Evolutionary conservation across 345 rosid species (phyloP).

Genomic region (Jatropha curcas): DNA sequence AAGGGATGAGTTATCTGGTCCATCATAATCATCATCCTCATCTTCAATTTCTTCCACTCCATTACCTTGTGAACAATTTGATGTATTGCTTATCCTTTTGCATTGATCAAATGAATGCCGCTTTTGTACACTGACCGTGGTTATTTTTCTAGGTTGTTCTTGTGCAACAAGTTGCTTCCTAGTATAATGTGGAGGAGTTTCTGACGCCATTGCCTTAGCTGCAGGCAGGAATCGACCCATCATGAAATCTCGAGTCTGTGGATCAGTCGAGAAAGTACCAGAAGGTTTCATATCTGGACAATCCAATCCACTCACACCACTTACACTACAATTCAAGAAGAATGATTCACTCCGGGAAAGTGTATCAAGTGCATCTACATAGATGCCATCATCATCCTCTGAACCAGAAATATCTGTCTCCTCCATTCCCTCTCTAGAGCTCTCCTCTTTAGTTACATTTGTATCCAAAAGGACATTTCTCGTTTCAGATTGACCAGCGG

Average conservation of each 20-base stretch:
- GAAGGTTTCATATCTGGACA: constrained; percentile 47
- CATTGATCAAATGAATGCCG: constrained; percentile 18
- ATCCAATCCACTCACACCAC: constrained; percentile 58
- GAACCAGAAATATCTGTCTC: constrained; percentile 31
- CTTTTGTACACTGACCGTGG: constrained; percentile 28
- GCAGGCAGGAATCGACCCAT: constrained; percentile 93
- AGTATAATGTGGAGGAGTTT: constrained; percentile 47
- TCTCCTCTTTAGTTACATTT: constrained; percentile 22
- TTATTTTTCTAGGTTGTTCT: constrained; percentile 35
- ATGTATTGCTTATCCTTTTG: constrained; percentile 34
- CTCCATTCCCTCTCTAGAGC: constrained; percentile 29
- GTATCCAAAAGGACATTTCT: constrained; percentile 12
- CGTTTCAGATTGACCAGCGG: constrained; percentile 8
- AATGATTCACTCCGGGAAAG: constrained; percentile 60
- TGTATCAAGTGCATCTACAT: constrained; percentile 55
- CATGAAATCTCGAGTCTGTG: constrained; percentile 69
- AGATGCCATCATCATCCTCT: constrained; percentile 39
- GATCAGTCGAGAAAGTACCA: constrained; percentile 51
- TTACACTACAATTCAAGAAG: constrained; percentile 56
- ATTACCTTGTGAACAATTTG: constrained; percentile 24
- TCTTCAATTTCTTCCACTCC: constrained; percentile 45
- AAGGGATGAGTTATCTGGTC: constrained; percentile 37
- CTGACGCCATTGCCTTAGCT: constrained; percentile 86
- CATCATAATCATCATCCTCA: constrained; percentile 45
- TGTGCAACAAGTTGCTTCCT: constrained; percentile 48